Evolutionary conservation across 1,139 yeast genomes (phyloP).

Genomic region (Debaryomycetaceae sp.): DNA sequence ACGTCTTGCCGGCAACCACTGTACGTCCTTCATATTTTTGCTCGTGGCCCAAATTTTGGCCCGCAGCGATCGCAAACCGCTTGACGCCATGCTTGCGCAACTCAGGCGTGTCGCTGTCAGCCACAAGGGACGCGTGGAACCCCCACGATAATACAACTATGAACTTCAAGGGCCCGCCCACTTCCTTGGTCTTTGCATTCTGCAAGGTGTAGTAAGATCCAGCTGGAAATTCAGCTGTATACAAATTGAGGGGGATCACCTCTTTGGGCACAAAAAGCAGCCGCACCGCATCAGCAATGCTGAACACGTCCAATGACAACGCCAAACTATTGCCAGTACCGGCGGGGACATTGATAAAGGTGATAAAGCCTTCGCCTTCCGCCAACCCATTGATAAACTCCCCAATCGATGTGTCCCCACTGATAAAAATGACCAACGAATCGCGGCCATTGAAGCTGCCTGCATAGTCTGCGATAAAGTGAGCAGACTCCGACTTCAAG

Average conservation of each 20-base stretch:
- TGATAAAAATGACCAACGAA: constrained; percentile 49
- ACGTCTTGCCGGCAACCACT: constrained; percentile 2
- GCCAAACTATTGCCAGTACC: constrained; percentile 89
- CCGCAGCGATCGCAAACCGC: constrained; percentile 69
- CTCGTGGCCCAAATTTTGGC: constrained; percentile 40
- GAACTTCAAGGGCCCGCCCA: constrained; percentile 34
- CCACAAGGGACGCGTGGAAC: constrained; percentile 80
- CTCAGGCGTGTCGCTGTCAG: constrained; percentile 70
- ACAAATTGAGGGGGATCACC: constrained; percentile 47
- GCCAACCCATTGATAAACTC: constrained; percentile 64
- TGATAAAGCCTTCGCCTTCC: constrained; percentile 14
- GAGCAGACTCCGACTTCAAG: constrained; percentile 31
- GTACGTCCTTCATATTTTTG: constrained; percentile 48
- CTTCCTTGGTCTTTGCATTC: constrained; percentile 14
- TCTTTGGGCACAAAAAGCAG: constrained; percentile 30
- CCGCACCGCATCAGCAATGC: constrained; percentile 36
- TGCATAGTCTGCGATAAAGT: constrained; percentile 34
- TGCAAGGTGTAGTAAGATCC: constrained; percentile 30
- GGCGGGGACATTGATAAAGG: constrained; percentile 57
- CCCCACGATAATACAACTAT: constrained; percentile 80
- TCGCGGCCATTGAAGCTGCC: constrained; percentile 10
- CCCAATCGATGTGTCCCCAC: constrained; percentile 83
- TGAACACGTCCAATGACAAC: constrained; percentile 48
- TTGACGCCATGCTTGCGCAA: constrained; percentile 59
- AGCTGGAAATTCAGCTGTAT: constrained; percentile 50